phyloP scores from a whole-genome alignment of 1,284 basidiomycete genomes.

The Cutaneotrichosporon cutaneum region DNA sequence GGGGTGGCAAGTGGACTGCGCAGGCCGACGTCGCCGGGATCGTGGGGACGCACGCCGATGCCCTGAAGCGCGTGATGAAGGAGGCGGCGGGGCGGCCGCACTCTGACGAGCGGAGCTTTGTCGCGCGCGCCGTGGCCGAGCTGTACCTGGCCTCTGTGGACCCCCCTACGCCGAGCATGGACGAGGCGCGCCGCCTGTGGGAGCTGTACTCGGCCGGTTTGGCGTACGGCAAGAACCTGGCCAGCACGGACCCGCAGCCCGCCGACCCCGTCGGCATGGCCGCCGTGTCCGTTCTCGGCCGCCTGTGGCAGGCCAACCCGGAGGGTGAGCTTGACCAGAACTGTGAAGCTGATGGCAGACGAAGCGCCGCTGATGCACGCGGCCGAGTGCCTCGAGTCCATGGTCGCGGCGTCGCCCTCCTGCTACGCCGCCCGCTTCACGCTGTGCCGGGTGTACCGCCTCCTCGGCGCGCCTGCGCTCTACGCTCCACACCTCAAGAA shows the following conservation, averaged over 20 bases:
- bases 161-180: constrained; percentile 18
- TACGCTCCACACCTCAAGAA: constrained; percentile 23
- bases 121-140: constrained; percentile 30
- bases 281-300: constrained; percentile 32
- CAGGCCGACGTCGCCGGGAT: constrained; percentile 37
- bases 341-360: constrained; percentile 2
- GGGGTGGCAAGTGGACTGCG: constrained; percentile 40
- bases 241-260: constrained; percentile 42
- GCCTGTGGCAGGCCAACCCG: constrained; percentile 21
- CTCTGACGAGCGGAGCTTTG: constrained; percentile 30
- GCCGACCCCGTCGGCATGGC: constrained; percentile 39
- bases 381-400: constrained; percentile 26
- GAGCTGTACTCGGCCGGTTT: constrained; percentile 35
- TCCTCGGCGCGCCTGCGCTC: constrained; percentile 33
- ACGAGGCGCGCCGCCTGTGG: constrained; percentile 32
- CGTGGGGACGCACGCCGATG: constrained; percentile 15
- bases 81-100: constrained; percentile 18
- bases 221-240: constrained; percentile 36
- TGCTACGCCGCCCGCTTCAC: constrained; percentile 33
- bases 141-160: constrained; percentile 24
- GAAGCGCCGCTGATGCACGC: constrained; percentile 29
- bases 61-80: constrained; percentile 16
- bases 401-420: constrained; percentile 31
- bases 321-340: neutral
- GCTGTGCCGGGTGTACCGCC: constrained; percentile 37